Evolutionary conservation across 179 eudicot species (phyloP).

Genomic region (Spinacia oleracea): DNA sequence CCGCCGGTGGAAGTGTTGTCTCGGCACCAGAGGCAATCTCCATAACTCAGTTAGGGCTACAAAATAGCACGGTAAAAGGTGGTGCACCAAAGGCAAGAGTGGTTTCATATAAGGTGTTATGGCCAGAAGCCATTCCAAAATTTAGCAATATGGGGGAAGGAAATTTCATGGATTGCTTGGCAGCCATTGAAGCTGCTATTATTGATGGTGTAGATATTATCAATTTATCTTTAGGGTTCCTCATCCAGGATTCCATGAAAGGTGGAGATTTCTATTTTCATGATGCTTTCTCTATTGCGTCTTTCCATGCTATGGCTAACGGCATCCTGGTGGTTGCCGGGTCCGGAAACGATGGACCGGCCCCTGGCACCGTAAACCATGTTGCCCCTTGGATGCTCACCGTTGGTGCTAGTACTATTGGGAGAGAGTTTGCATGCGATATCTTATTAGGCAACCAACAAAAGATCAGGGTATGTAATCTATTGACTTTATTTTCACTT

Average conservation of each 20-base stretch:
- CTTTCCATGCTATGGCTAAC: slow-evolving; percentile 15
- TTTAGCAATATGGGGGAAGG: background rate
- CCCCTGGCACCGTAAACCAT: background rate
- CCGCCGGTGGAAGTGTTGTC: slow-evolving; percentile 16
- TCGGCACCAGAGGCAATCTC: background rate
- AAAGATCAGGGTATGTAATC: background rate
- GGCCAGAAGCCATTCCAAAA: background rate
- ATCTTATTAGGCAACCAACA: slow-evolving; percentile 17
- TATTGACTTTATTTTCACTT: background rate
- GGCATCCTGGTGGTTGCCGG: slow-evolving; percentile 1
- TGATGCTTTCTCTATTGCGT: background rate
- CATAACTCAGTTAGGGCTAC: background rate
- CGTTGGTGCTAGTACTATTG: slow-evolving; percentile 23
- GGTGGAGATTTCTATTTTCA: background rate
- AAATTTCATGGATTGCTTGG: background rate
- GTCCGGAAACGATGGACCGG: slow-evolving; percentile 22
- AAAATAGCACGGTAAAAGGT: slow-evolving; percentile 5
- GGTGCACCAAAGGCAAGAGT: slow-evolving; percentile 23
- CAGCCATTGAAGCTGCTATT: slow-evolving; percentile 22
- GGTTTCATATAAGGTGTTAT: slow-evolving; percentile 16
- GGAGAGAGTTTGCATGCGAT: background rate
- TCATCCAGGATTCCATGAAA: background rate
- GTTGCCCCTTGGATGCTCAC: slow-evolving; percentile 25
- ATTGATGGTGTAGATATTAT: slow-evolving; percentile 17
- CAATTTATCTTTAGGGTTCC: background rate